phyloP scores from a whole-genome alignment of 2,329 filamentous ascomycete genomes.

The Plectosphaerella plurivora region DNA sequence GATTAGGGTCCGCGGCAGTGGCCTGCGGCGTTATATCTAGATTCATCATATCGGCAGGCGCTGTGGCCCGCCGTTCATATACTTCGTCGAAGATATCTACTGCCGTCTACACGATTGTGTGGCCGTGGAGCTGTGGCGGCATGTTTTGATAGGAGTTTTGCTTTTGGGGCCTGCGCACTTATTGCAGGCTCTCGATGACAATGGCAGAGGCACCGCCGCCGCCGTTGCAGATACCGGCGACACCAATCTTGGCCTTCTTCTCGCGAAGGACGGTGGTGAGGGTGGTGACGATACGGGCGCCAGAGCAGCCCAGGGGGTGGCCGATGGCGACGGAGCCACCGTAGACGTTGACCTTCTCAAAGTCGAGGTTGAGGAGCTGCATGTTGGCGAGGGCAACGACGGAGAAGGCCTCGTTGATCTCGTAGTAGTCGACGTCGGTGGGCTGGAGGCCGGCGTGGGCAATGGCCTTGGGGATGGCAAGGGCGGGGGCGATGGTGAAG shows the following conservation, averaged over 20 bases:
- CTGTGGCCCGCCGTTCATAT: not conserved
- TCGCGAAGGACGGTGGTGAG: slow-evolving; percentile 83
- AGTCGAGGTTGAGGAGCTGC: slow-evolving; percentile 75
- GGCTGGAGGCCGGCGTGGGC: slow-evolving; percentile 84
- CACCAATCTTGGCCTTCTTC: slow-evolving; percentile 90
- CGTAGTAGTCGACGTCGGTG: slow-evolving; percentile 82
- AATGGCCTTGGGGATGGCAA: slow-evolving; percentile 95
- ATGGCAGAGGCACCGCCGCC: slow-evolving; percentile 92
- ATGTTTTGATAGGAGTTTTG: not conserved
- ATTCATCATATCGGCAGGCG: not conserved
- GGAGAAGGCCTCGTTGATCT: slow-evolving; percentile 99
- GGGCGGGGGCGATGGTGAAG: slow-evolving; percentile 89
- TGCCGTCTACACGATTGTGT: not conserved
- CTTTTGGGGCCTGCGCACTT: slow-evolving; percentile 16
- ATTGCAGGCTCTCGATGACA: slow-evolving; percentile 74
- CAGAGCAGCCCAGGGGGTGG: slow-evolving; percentile 89
- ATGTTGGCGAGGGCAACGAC: slow-evolving; percentile 95
- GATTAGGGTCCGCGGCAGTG: not conserved
- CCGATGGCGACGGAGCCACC: slow-evolving; percentile 94
- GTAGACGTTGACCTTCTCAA: slow-evolving; percentile 90
- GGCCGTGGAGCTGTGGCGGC: not conserved
- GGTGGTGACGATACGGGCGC: slow-evolving; percentile 89
- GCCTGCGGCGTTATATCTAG: not conserved
- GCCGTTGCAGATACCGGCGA: slow-evolving; percentile 95
- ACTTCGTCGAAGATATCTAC: not conserved